Conservation (phyloP, 106 monocot species). For the Apostasia ramifera region DNA sequence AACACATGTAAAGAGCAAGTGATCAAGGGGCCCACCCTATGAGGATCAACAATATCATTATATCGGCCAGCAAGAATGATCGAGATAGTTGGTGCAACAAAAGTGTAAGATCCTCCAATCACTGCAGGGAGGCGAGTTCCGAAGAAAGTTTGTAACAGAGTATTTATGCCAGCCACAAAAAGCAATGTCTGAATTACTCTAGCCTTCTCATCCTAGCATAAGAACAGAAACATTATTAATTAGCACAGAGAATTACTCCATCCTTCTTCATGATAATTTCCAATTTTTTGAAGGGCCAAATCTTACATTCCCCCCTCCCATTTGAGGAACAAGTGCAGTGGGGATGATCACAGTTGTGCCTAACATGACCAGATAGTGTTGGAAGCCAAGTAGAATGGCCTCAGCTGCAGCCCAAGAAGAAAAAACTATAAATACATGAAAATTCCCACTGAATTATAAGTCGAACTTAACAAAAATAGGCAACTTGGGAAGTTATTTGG, state of each 20-base stretch:
- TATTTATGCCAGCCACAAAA: constrained; percentile 87
- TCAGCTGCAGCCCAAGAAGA: constrained; percentile 56
- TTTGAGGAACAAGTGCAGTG: constrained; percentile 96
- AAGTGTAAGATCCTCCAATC: constrained; percentile 92
- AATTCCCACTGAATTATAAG: no score
- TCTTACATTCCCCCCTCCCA: constrained; percentile 96
- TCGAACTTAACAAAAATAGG: no score
- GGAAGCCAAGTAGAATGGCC: constrained; percentile 92
- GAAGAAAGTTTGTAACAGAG: constrained; percentile 77
- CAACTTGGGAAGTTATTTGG: no score
- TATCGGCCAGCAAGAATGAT: constrained; percentile 96
- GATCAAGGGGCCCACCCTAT: constrained; percentile 28
- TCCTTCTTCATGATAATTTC: background rate
- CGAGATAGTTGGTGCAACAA: constrained; percentile 89
- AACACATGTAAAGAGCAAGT: background rate
- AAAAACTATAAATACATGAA: background rate
- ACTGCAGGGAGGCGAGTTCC: constrained; percentile 92
- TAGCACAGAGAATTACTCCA: background rate
- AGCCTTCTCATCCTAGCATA: constrained; percentile 81
- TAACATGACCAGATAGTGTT: constrained; percentile 94
- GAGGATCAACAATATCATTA: constrained; percentile 63
- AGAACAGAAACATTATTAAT: background rate
- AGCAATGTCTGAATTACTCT: constrained; percentile 88
- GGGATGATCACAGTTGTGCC: constrained; percentile 99
- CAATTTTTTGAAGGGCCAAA: background rate